Base-by-base conservation (phyloP, 345 rosid species). In the Gossypioides kirkii region DNA sequence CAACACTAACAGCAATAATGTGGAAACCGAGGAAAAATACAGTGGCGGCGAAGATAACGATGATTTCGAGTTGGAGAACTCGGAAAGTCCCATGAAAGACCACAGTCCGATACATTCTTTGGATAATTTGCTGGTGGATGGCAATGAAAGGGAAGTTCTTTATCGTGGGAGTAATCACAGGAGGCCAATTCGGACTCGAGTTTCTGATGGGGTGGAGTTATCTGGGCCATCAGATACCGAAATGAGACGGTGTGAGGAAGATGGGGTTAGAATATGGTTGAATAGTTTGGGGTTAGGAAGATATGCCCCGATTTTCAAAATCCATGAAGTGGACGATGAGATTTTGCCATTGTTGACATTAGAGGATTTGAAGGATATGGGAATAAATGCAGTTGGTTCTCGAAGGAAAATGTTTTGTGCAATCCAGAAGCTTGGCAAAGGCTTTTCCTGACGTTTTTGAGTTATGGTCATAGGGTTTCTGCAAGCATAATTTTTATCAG, bases 341-440 rank as follows among this genome's bases (percentile, higher is more conserved):
- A 89, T 91, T 1, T 80, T 91, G 84, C 94, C 94, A 23, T 84
- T 86, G 88, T 82, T 91, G 76, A 89, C 97, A 20, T 64, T 91
- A 85, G 97, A 89, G 80, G 97, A 91, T 84, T 87, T 91, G 77
- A 91, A 89, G 79, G 97, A 91, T 76, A 89, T 91, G 97, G 97
- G 97, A 25, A 89, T 91, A 55, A 91, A 77, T 83, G 97, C 94
- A 7, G 97, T 91, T 70, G 97, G 97, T 22, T 89, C 97, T 0
- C 83, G 94, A 67, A 87, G 97, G 83, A 91, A 87, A 84, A 83
- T 91, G 94, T 91, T 74, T 67, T 89, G 87, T 4, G 92, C 94
- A 0, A 85, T 91, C 55, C 94, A 91, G 82, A 89, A 89, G 87
- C 94, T 91, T 0, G 86, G 94, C 0, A 87, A 81, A 65, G 97